Percentiles rank a stretch among this genome's conserved stretches.
These are phyloP conservation scores for Theobroma cacao DNA, from an alignment of 345 rosid genomes.

Conservation along the genomic window DNA sequence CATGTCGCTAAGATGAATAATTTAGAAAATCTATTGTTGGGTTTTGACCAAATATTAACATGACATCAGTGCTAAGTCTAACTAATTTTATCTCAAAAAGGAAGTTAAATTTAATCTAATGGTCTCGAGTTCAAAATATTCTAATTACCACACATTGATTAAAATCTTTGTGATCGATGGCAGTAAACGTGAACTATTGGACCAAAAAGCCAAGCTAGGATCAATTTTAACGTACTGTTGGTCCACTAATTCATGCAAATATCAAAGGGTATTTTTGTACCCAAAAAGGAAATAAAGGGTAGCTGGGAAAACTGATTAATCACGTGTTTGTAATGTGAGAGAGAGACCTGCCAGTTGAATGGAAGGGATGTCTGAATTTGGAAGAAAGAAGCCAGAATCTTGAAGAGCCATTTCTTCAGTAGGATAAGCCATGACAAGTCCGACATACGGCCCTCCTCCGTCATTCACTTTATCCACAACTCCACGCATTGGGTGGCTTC, in stretches of 20 bases:
- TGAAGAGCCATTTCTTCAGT: constrained; percentile 30
- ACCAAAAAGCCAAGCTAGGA: not conserved
- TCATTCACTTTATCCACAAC: constrained; percentile 18
- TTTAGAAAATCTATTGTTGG: not conserved
- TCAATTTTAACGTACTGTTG: not conserved
- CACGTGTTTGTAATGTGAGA: not conserved
- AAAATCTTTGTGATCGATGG: too few species aligned
- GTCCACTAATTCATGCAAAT: too few species aligned
- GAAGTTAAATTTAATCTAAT: too few species aligned
- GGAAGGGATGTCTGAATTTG: constrained; percentile 8
- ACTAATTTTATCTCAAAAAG: not conserved
- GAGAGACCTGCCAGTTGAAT: constrained; percentile 25
- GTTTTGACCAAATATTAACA: not conserved
- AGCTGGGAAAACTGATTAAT: not conserved
- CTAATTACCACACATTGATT: too few species aligned
- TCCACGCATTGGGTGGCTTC: constrained; percentile 12
- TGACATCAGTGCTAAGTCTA: not conserved
- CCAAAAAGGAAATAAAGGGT: not conserved
- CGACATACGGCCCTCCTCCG: constrained; percentile 29
- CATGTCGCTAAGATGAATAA: not conserved
- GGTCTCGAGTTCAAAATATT: too few species aligned
- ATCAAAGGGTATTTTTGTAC: not conserved
- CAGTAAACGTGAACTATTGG: not conserved
- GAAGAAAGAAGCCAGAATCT: constrained; percentile 26
- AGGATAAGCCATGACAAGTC: constrained; percentile 32